These are phyloP conservation scores for Pseudopithomyces chartarum DNA, from an alignment of 2,329 filamentous ascomycete species.

Conservation along the genomic window DNA sequence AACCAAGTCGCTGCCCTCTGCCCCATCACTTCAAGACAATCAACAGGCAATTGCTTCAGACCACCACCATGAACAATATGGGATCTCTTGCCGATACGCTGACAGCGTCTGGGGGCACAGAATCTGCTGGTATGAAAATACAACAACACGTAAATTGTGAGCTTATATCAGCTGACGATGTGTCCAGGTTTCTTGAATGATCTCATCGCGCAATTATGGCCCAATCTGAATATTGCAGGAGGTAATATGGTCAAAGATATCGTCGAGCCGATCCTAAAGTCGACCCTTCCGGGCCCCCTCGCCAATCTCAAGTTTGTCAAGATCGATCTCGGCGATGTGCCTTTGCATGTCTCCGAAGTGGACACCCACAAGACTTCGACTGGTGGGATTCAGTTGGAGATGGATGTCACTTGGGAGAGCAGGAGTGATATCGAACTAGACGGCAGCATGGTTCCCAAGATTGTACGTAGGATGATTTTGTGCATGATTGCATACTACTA, in stretches of 20 bases:
- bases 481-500: background rate
- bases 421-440: conserved; percentile 55
- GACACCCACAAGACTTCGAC: conserved; percentile 53
- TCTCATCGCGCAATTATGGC: conserved; percentile 55
- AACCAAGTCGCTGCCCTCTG: background rate
- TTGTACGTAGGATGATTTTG: conserved; percentile 37
- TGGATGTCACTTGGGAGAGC: conserved; percentile 55
- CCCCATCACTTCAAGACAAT: background rate
- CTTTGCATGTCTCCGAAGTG: conserved; percentile 49
- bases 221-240: conserved; percentile 54
- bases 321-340: conserved; percentile 52
- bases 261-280: conserved; percentile 55
- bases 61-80: conserved; percentile 23
- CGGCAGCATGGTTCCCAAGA: conserved; percentile 51
- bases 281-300: conserved; percentile 53
- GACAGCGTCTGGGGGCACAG: conserved; percentile 49
- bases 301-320: conserved; percentile 52
- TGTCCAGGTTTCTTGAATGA: conserved; percentile 53
- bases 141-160: background rate
- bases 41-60: background rate
- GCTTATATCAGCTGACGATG: background rate
- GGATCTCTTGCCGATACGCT: conserved; percentile 45
- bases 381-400: conserved; percentile 55
- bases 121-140: conserved; percentile 42
- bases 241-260: conserved; percentile 53